phyloP scores from a whole-genome alignment of 2,329 filamentous ascomycete genomes.

The Phaeophleospora eucalypticola region DNA sequence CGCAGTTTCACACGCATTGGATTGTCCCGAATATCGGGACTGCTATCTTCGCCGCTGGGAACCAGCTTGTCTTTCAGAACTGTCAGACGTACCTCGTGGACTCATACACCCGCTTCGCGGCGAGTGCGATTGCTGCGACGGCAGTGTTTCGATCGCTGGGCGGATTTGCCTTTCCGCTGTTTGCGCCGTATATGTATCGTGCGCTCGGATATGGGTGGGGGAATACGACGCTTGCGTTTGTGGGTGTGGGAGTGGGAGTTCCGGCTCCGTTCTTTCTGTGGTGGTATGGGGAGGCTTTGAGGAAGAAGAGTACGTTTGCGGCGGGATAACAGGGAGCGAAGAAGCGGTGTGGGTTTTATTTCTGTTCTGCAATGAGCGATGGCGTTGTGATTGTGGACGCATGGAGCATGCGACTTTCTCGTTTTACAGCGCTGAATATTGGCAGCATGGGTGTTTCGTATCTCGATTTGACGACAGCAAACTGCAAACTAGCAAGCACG shows the following conservation, averaged over 20 bases:
- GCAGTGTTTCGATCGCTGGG: conserved; percentile 54
- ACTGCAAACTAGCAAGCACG: no score
- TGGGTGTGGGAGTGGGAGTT: conserved; percentile 51
- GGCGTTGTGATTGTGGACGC: no score
- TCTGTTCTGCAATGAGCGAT: background rate
- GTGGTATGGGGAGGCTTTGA: conserved; percentile 38
- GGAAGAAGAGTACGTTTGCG: conserved; percentile 35
- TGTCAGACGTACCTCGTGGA: conserved; percentile 62
- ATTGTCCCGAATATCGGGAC: conserved; percentile 59
- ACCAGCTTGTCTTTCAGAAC: conserved; percentile 56
- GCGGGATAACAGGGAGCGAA: conserved; percentile 21
- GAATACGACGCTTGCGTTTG: conserved; percentile 53
- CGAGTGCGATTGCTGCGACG: conserved; percentile 51
- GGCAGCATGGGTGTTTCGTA: no score
- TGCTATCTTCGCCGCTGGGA: conserved; percentile 51
- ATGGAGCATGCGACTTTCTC: no score
- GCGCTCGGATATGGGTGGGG: conserved; percentile 49
- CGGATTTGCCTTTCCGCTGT: conserved; percentile 58
- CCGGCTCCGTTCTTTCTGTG: conserved; percentile 46
- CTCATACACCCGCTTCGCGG: conserved; percentile 45
- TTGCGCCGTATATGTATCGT: conserved; percentile 51
- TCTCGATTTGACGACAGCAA: no score
- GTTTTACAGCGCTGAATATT: no score
- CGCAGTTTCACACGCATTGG: conserved; percentile 52
- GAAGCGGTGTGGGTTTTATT: background rate